Base-by-base conservation (phyloP, 768 basidiomycete genomes). In the Mycena albidolilacea region DNA sequence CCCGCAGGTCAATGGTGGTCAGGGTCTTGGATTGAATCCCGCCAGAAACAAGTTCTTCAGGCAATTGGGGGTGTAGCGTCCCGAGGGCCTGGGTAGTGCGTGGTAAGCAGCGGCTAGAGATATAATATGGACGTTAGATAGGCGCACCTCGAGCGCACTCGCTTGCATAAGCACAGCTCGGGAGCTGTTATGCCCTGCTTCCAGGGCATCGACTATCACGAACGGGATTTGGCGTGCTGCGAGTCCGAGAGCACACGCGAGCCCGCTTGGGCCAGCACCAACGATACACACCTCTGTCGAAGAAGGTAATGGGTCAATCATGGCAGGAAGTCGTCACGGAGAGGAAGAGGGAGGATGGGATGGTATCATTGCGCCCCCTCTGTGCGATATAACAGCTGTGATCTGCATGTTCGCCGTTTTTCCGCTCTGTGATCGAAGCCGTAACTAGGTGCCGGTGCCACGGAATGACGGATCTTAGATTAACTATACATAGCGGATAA, bases 161-260 rank as follows among this genome's bases (percentile, higher is more conserved):
- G 87, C 83, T 68, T 89, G 87, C 35, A 88, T 71, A 9, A 82
- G 78, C 4, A 83, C 60, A 0, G 87, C 86, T 19, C 87, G 85
- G 9, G 87, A 87, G 21, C 72, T 74, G 61, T 82, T 83, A 54
- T 81, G 73, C 2, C 82, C 84, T n/a, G 81, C 66, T 0, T 64
- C 37, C 6, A 80, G 23, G 15, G 82, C 81, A 55, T 88, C 87
- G 0, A 87, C 85, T 10, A 88, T 75, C 11, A 82, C 70, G 37
- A 88, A 76, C 11, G 79, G 4, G 81, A 84, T 23, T 82, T 81
- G 37, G 81, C 77, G 52, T 77, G 75, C 23, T 87, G 82, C 14
- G 84, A 82, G 30, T 87, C 77, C 46, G 6, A 63, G 52, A 39
- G 87, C 87, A 58, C 80, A 73, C 3, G 77, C 69, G 44, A 77